Conservation (phyloP, 2,329 filamentous ascomycete genomes). For the Thelonectria rubi region DNA sequence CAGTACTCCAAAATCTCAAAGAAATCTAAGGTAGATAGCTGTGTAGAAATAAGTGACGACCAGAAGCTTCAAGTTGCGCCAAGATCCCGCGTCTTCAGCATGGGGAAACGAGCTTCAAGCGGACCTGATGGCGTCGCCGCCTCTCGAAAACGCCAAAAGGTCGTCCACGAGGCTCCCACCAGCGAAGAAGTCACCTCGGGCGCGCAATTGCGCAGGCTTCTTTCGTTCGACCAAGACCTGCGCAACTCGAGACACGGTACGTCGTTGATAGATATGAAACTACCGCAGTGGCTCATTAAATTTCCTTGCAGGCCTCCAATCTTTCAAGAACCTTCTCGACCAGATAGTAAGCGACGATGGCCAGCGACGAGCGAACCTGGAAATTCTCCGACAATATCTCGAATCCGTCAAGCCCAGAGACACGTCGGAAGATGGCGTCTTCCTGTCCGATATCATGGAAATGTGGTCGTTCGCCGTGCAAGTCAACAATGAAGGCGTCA, state of each 20-base stretch:
- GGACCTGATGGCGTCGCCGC: constrained; percentile 52
- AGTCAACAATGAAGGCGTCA: constrained; percentile 80
- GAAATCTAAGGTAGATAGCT: constrained; percentile 27
- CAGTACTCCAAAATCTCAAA: constrained; percentile 51
- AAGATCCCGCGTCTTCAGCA: constrained; percentile 42
- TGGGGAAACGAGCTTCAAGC: constrained; percentile 57
- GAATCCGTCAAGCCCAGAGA: constrained; percentile 61
- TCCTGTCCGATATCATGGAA: constrained; percentile 82
- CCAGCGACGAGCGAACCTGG: constrained; percentile 53
- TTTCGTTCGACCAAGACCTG: constrained; percentile 77
- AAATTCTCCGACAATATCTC: constrained; percentile 76
- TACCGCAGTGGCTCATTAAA: constrained; percentile 3
- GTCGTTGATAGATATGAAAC: constrained; percentile 25
- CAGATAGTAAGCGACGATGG: constrained; percentile 62
- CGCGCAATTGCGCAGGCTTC: constrained; percentile 73
- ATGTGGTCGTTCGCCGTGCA: constrained; percentile 87
- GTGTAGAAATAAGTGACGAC: constrained; percentile 16
- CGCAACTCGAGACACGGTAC: constrained; percentile 72
- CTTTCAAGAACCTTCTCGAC: constrained; percentile 77
- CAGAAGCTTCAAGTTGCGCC: constrained; percentile 30
- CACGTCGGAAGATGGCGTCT: constrained; percentile 61
- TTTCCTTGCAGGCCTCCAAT: constrained; percentile 64
- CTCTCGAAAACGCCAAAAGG: constrained; percentile 63
- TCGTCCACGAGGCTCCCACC: constrained; percentile 65
- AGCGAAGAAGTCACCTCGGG: constrained; percentile 70